Evolutionary conservation across 805 yeast species (phyloP).

Genomic region (Starmerella bacillaris): DNA sequence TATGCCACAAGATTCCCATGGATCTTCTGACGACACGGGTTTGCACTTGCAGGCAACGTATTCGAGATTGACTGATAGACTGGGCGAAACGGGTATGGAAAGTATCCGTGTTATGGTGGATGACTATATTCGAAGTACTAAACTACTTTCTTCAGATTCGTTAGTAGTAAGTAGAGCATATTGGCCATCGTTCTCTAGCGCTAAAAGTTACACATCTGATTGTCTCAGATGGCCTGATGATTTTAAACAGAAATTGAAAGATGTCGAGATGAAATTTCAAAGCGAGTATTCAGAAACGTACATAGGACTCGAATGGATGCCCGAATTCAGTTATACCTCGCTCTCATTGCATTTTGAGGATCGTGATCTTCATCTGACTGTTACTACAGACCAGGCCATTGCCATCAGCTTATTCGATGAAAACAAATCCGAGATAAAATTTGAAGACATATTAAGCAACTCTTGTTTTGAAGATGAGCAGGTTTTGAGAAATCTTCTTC

Average conservation of each 20-base stretch:
- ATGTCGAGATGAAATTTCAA: neutral
- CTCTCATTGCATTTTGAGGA: constrained; percentile 41
- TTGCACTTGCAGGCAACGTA: constrained; percentile 28
- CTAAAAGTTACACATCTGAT: neutral
- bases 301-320: constrained; percentile 40
- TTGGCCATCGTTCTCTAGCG: constrained; percentile 39
- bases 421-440: neutral
- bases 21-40: neutral
- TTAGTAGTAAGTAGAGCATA: constrained; percentile 56
- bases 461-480: neutral
- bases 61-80: constrained; percentile 40
- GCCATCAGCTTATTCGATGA: constrained; percentile 35
- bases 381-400: constrained; percentile 53
- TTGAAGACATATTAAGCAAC: neutral
- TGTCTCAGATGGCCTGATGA: neutral
- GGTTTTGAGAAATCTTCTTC: neutral
- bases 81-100: constrained; percentile 48
- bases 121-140: constrained; percentile 35
- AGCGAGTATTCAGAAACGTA: neutral
- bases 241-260: neutral
- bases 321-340: constrained; percentile 43
- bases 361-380: constrained; percentile 29
- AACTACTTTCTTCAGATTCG: neutral
- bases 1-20: too few relatives aligned
- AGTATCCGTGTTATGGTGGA: constrained; percentile 59